A percentile compares a stretch with the other conserved stretches of the same genome.
Conservation (phyloP, 495 filamentous ascomycete genomes). For the Podospora conica region DNA sequence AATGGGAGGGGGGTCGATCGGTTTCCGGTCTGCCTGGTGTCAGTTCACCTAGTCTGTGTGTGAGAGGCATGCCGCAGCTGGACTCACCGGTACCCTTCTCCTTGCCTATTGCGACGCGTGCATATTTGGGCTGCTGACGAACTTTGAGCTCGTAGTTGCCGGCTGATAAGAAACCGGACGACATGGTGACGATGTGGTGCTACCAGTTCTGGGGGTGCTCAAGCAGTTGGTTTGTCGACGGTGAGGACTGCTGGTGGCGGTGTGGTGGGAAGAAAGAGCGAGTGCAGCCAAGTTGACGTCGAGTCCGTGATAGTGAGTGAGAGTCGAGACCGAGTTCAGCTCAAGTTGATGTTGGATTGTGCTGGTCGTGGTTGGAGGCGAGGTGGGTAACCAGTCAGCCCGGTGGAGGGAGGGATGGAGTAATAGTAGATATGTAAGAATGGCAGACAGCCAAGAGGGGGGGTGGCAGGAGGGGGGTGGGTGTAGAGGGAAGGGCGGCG, state of each 20-base stretch:
- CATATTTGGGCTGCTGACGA: constrained; percentile 60
- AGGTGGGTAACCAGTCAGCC: constrained; percentile 7
- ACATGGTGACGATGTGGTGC: background rate
- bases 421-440: constrained; percentile 11
- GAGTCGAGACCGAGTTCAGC: constrained; percentile 2
- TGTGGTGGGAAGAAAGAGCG: background rate
- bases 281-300: background rate
- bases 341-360: background rate
- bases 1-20: constrained; percentile 91
- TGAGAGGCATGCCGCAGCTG: constrained; percentile 4
- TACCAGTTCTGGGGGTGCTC: background rate
- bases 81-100: constrained; percentile 51
- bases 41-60: background rate
- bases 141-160: constrained; percentile 45
- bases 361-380: background rate
- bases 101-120: constrained; percentile 64
- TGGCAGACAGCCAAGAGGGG: background rate
- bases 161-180: background rate
- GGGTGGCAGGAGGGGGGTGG: constrained; percentile 7
- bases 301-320: background rate
- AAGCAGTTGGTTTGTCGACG: background rate
- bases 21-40: constrained; percentile 68
- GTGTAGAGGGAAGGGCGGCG: constrained; percentile 1
- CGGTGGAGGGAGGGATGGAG: constrained; percentile 4
- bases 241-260: background rate